These are phyloP conservation scores for Herpotrichia juniperi DNA, from an alignment of 2,329 filamentous ascomycete species.

Conservation along the genomic window DNA sequence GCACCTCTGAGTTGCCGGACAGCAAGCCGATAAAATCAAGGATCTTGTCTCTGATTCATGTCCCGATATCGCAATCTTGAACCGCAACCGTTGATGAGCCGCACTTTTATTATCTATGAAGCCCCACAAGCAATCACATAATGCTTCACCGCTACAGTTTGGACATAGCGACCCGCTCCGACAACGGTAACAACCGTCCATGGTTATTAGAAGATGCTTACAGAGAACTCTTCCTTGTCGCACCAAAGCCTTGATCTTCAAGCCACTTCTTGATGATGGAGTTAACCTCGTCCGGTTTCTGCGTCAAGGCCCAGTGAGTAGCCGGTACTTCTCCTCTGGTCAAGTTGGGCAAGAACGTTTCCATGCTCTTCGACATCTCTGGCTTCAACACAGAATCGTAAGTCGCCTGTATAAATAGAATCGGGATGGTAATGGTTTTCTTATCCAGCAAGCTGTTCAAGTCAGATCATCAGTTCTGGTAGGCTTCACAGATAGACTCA, in stretches of 20 bases:
- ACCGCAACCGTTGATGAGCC: slow-evolving; percentile 6
- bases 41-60: slow-evolving; percentile 5
- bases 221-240: slow-evolving; percentile 48
- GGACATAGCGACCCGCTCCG: background rate
- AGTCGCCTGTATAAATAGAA: slow-evolving; percentile 76
- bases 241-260: slow-evolving; percentile 58
- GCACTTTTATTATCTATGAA: slow-evolving; percentile 9
- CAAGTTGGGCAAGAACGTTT: slow-evolving; percentile 67
- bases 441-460: slow-evolving; percentile 29
- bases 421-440: slow-evolving; percentile 52
- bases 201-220: slow-evolving; percentile 29
- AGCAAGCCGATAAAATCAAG: slow-evolving; percentile 7
- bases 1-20: slow-evolving; percentile 11
- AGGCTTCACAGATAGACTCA: slow-evolving; percentile 23
- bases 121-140: slow-evolving; percentile 4
- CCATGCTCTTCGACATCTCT: slow-evolving; percentile 74
- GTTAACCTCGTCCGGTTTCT: slow-evolving; percentile 76
- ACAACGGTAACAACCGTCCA: background rate
- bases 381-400: slow-evolving; percentile 76
- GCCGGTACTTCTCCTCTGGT: slow-evolving; percentile 70
- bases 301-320: slow-evolving; percentile 82
- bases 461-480: slow-evolving; percentile 12
- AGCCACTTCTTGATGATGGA: slow-evolving; percentile 71
- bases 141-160: slow-evolving; percentile 7
- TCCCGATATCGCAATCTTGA: slow-evolving; percentile 20